Conservation (phyloP, 495 filamentous ascomycete genomes). For the Xylaria bambusicola region DNA sequence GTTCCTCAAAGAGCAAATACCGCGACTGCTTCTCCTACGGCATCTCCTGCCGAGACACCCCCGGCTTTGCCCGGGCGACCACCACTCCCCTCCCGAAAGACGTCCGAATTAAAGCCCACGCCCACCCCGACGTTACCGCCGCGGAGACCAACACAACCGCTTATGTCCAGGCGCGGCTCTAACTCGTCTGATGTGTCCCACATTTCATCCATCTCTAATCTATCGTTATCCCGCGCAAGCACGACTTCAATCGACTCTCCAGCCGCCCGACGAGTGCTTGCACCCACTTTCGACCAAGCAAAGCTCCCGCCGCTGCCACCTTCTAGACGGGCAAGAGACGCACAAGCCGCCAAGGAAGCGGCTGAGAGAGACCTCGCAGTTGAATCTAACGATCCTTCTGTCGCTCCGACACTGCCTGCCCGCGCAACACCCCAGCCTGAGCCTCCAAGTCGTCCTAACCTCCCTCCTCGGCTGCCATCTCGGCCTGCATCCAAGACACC, state of each 20-base stretch:
- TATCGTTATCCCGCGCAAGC: conserved; percentile 42
- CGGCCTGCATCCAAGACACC: conserved; percentile 33
- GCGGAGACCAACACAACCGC: conserved; percentile 37
- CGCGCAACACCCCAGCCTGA: conserved; percentile 20
- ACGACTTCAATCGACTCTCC: conserved; percentile 31
- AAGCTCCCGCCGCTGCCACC: conserved; percentile 54
- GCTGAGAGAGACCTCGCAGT: conserved; percentile 33
- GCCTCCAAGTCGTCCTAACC: conserved; percentile 32
- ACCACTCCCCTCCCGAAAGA: conserved; percentile 41
- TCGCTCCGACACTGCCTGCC: conserved; percentile 26
- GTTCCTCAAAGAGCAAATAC: conserved; percentile 43
- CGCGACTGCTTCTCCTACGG: conserved; percentile 8
- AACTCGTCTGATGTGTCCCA: conserved; percentile 50
- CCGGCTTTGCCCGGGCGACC: conserved; percentile 35
- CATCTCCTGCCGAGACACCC: conserved; percentile 18
- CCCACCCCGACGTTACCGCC: conserved; percentile 44
- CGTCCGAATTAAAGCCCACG: conserved; percentile 30
- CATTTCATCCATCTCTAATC: conserved; percentile 43
- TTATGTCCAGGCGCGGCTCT: conserved; percentile 42
- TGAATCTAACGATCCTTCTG: conserved; percentile 21
- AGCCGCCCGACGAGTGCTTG: conserved; percentile 39
- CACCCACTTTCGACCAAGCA: conserved; percentile 50
- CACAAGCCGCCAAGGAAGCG: conserved; percentile 41
- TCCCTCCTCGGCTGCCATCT: conserved; percentile 48
- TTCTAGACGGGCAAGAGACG: conserved; percentile 46